Evolutionary conservation across 2,329 filamentous ascomycete species (phyloP).

Genomic region (Hymenoscyphus repandus): DNA sequence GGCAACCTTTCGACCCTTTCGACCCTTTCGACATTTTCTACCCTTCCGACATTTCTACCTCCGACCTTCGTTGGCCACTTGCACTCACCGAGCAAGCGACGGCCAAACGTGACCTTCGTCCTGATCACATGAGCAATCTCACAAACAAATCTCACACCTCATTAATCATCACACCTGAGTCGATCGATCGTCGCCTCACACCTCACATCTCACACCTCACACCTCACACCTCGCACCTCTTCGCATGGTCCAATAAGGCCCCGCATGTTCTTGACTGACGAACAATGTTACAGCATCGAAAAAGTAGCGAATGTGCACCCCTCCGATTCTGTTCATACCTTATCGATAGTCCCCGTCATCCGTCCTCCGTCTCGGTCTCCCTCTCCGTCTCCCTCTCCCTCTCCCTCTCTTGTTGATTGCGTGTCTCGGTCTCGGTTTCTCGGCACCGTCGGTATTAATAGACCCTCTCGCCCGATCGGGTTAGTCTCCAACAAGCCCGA

Average conservation of each 20-base stretch:
- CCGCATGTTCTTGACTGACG: conserved; percentile 1
- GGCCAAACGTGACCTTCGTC: too few species aligned
- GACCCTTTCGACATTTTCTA: too few species aligned
- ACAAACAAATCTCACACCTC: too few species aligned
- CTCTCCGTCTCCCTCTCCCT: too few species aligned
- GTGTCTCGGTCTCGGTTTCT: background rate
- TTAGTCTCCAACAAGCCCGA: background rate
- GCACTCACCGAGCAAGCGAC: too few species aligned
- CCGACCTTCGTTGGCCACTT: too few species aligned
- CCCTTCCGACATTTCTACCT: too few species aligned
- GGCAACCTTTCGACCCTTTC: too few species aligned
- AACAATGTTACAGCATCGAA: conserved; percentile 3
- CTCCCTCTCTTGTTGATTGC: too few species aligned
- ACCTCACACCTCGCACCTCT: background rate
- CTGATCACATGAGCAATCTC: too few species aligned
- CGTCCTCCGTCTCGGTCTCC: background rate
- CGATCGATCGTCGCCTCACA: background rate
- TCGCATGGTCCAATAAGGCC: background rate
- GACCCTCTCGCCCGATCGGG: background rate
- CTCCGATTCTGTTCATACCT: background rate
- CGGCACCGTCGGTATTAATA: background rate
- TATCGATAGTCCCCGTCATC: background rate
- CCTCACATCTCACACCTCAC: background rate
- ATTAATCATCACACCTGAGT: too few species aligned
- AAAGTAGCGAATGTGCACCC: background rate